These are phyloP conservation scores for Pezicula carpinea DNA, from an alignment of 2,329 filamentous ascomycete species.

Conservation along the genomic window DNA sequence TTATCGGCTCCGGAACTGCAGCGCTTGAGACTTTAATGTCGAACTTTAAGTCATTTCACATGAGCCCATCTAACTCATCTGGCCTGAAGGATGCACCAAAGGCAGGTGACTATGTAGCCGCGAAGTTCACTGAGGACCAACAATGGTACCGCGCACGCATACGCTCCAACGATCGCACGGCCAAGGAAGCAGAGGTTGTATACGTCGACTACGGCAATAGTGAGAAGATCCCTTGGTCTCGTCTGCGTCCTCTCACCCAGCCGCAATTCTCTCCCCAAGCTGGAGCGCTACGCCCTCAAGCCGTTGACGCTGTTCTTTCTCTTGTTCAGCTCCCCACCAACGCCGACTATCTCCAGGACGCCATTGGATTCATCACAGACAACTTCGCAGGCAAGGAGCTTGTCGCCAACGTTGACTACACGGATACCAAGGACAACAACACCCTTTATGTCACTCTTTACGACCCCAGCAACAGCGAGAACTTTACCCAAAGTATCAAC, in stretches of 20 bases:
- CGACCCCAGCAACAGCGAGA: conserved; percentile 62
- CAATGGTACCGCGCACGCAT: conserved; percentile 94
- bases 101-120: conserved; percentile 85
- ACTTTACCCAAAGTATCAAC: conserved; percentile 77
- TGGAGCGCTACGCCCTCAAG: conserved; percentile 76
- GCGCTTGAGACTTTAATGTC: conserved; percentile 84
- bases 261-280: conserved; percentile 67
- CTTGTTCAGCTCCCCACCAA: conserved; percentile 84
- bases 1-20: conserved; percentile 80
- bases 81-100: conserved; percentile 74
- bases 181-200: conserved; percentile 82
- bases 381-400: conserved; percentile 71
- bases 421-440: conserved; percentile 74
- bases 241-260: conserved; percentile 75
- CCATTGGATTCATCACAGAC: conserved; percentile 70
- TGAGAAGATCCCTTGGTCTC: conserved; percentile 80
- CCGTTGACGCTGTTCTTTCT: conserved; percentile 78
- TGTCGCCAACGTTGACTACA: conserved; percentile 86
- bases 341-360: conserved; percentile 77
- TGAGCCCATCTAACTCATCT: conserved; percentile 75
- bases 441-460: conserved; percentile 83
- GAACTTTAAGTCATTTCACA: conserved; percentile 85
- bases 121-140: conserved; percentile 82
- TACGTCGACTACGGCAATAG: conserved; percentile 97
- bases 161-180: conserved; percentile 85